Conservation (phyloP, 202 grass and related monocot species). For the Carex arenaria region DNA sequence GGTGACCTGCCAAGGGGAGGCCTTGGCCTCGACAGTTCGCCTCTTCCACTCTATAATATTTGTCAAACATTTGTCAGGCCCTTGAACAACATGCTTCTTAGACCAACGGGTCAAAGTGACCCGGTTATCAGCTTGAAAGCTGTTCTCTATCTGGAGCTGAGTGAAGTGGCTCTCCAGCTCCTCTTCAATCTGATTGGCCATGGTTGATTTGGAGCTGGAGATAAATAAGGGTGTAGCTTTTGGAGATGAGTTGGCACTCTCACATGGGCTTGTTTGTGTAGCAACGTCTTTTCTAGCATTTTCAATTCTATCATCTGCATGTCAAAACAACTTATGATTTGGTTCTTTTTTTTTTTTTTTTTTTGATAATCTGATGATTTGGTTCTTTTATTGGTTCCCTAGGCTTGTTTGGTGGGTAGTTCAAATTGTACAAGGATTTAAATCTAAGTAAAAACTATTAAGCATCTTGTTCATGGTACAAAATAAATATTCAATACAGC, state of each 20-base stretch:
- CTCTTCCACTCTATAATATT: slow-evolving; percentile 98
- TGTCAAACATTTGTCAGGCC: slow-evolving; percentile 45
- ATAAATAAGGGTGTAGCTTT: slow-evolving; percentile 27
- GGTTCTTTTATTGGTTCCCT: background rate
- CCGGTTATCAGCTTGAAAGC: slow-evolving; percentile 56
- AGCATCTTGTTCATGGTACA: background rate
- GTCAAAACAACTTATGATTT: slow-evolving; percentile 28
- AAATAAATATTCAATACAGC: background rate
- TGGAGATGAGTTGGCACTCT: slow-evolving; percentile 48
- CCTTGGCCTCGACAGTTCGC: slow-evolving; percentile 50
- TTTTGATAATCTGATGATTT: slow-evolving; percentile 24
- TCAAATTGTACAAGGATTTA: background rate
- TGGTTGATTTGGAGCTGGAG: slow-evolving; percentile 12
- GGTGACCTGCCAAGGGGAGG: slow-evolving; percentile 45
- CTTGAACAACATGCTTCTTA: slow-evolving; percentile 56
- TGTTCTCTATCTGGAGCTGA: slow-evolving; percentile 67
- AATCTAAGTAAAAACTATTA: background rate
- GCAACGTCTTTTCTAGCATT: slow-evolving; percentile 50
- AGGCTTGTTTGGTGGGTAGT: background rate
- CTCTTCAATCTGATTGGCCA: slow-evolving; percentile 15
- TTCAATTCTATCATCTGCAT: slow-evolving; percentile 53
- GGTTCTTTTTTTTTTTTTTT: no score
- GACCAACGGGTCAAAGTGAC: slow-evolving; percentile 77
- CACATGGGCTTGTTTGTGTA: slow-evolving; percentile 79
- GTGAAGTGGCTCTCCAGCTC: slow-evolving; percentile 53